Percentiles rank a stretch among this genome's conserved stretches.
These are phyloP conservation scores for Trametes meyenii DNA, from an alignment of 768 basidiomycete species.

Conservation along the genomic window DNA sequence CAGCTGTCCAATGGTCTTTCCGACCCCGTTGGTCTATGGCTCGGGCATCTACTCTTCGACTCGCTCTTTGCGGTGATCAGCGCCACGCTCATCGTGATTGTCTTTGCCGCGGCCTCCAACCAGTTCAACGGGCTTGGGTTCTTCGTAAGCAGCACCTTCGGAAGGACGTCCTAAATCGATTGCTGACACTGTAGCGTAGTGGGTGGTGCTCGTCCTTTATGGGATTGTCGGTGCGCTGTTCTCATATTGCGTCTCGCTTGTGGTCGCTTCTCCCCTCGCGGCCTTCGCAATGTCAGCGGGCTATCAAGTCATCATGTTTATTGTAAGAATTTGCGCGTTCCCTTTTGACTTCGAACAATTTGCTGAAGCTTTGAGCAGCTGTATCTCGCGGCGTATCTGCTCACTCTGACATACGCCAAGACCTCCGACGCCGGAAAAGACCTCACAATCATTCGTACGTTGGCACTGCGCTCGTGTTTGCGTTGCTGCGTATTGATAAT, in stretches of 20 bases:
- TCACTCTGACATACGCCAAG: conserved; percentile 74
- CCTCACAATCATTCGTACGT: conserved; percentile 62
- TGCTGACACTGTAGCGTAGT: conserved; percentile 43
- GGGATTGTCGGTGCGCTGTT: conserved; percentile 70
- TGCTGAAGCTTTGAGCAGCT: conserved; percentile 42
- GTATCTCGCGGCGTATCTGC: conserved; percentile 67
- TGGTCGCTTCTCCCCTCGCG: conserved; percentile 65
- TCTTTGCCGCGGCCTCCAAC: conserved; percentile 57
- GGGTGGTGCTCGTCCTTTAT: conserved; percentile 71
- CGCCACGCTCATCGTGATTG: conserved; percentile 63
- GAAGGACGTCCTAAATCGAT: background rate
- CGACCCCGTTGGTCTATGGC: conserved; percentile 71
- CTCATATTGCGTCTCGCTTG: conserved; percentile 64
- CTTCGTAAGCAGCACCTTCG: conserved; percentile 44
- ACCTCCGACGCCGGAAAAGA: conserved; percentile 53
- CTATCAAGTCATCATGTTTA: conserved; percentile 71
- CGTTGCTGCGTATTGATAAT: background rate
- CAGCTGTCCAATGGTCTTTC: conserved; percentile 77
- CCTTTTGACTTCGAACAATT: background rate
- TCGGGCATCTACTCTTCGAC: conserved; percentile 80
- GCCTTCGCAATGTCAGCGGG: conserved; percentile 75
- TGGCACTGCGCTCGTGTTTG: background rate
- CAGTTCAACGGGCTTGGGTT: conserved; percentile 74
- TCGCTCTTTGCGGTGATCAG: conserved; percentile 58
- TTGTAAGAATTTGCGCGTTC: conserved; percentile 47